These are phyloP conservation scores for Cicer pinnatifidum DNA, from an alignment of 306 rosid genomes.

Conservation along the genomic window DNA sequence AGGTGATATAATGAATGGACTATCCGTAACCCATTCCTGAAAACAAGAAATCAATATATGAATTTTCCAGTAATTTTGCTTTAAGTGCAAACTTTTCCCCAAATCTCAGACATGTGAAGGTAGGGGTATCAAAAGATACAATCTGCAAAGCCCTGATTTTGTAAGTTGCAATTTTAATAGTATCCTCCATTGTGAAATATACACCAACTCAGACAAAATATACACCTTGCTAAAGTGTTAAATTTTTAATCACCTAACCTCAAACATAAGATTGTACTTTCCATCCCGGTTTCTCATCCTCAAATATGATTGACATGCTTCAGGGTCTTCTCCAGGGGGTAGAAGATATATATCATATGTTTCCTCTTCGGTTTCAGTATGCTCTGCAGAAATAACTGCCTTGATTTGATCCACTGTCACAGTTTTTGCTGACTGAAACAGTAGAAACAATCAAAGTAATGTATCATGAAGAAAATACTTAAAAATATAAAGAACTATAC, in stretches of 20 bases:
- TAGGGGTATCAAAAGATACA: conserved; percentile 3
- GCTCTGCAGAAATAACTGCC: conserved; percentile 70
- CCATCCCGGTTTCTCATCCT: conserved; percentile 99
- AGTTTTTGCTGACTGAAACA: conserved; percentile 71
- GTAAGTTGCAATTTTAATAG: conserved; percentile 24
- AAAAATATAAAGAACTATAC: conserved; percentile 20
- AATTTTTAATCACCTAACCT: conserved; percentile 61
- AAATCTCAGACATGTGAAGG: conserved; percentile 32
- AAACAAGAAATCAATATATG: conserved; percentile 41
- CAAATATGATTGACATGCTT: conserved; percentile 97
- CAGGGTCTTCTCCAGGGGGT: conserved; percentile 99
- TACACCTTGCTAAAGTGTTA: conserved; percentile 24
- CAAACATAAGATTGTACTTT: conserved; percentile 98
- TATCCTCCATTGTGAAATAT: conserved; percentile 17
- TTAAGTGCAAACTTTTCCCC: conserved; percentile 21
- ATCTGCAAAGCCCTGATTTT: conserved; percentile 26
- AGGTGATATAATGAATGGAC: conserved; percentile 97
- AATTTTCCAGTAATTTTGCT: conserved; percentile 24
- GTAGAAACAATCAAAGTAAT: conserved; percentile 41
- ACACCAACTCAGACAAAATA: conserved; percentile 4
- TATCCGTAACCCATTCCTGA: conserved; percentile 99
- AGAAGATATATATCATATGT: conserved; percentile 97
- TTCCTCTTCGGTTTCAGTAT: conserved; percentile 82
- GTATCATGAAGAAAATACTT: conserved; percentile 27
- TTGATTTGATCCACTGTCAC: conserved; percentile 84